A percentile compares a stretch with the other conserved stretches of the same genome.
These are phyloP conservation scores for Gossypium anomalum DNA, from an alignment of 345 rosid genomes.

Conservation along the genomic window DNA sequence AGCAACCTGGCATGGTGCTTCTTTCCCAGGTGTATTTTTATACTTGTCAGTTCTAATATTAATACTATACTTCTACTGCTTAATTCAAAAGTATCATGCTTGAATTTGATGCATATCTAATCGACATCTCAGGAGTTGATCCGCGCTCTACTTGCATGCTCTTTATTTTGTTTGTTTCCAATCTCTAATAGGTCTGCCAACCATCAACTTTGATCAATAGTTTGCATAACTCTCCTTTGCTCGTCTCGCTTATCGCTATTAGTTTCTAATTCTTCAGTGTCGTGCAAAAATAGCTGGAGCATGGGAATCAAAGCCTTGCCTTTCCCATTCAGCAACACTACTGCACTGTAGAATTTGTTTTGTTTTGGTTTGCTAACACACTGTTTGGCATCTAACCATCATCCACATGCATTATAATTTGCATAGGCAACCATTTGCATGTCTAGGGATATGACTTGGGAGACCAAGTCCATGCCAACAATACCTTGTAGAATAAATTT, in stretches of 20 bases:
- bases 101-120: constrained; percentile 3
- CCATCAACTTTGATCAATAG: constrained; percentile 72
- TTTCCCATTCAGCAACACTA: too few species aligned
- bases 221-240: constrained; percentile 50
- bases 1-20: constrained; percentile 67
- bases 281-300: too few species aligned
- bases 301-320: too few species aligned
- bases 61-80: background rate
- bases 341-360: too few species aligned
- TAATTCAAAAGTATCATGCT: background rate
- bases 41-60: background rate
- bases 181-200: constrained; percentile 47
- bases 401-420: too few species aligned
- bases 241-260: background rate
- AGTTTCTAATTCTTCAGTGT: too few species aligned
- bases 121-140: constrained; percentile 65
- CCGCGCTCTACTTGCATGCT: constrained; percentile 75
- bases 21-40: constrained; percentile 60
- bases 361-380: too few species aligned
- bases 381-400: too few species aligned
- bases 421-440: background rate
- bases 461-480: background rate
- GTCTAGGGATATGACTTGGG: background rate
- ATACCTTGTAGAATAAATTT: background rate
- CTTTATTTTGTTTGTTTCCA: constrained; percentile 86